Percentiles rank a stretch among this genome's conserved stretches.
Evolutionary conservation across 768 basidiomycete species (phyloP).

Genomic region (Kwoniella sp.): DNA sequence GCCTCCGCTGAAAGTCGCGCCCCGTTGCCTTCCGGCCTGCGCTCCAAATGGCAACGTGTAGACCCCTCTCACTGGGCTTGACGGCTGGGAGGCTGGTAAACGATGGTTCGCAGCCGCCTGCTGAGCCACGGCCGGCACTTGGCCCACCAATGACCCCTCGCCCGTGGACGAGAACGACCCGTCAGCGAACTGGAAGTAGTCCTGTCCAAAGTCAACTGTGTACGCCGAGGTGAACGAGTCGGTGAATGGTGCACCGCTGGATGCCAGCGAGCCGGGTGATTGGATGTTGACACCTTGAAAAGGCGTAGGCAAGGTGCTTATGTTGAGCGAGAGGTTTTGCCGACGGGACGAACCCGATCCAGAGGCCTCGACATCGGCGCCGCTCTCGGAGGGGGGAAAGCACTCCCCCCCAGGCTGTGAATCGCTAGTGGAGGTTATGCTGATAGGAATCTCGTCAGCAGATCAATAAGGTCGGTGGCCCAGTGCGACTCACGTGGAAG

Average conservation of each 20-base stretch:
- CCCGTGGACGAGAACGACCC: slow-evolving; percentile 23
- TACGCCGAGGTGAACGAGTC: slow-evolving; percentile 26
- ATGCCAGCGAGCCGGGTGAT: slow-evolving; percentile 29
- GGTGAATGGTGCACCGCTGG: slow-evolving; percentile 32
- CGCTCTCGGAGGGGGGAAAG: slow-evolving; percentile 32
- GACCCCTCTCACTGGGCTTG: slow-evolving; percentile 35
- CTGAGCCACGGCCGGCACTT: slow-evolving; percentile 4
- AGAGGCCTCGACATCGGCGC: slow-evolving; percentile 24
- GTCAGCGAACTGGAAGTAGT: slow-evolving; percentile 39
- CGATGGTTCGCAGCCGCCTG: slow-evolving; percentile 25
- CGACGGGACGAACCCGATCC: slow-evolving; percentile 32
- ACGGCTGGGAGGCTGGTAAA: slow-evolving; percentile 44
- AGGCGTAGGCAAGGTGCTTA: slow-evolving; percentile 19
- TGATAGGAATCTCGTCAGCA: not conserved
- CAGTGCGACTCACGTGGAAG: slow-evolving; percentile 34
- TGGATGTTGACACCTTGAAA: slow-evolving; percentile 16
- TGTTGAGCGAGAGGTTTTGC: slow-evolving; percentile 36
- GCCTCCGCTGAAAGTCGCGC: slow-evolving; percentile 44
- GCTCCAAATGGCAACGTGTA: slow-evolving; percentile 29
- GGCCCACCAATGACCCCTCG: slow-evolving; percentile 13
- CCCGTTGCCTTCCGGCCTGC: slow-evolving; percentile 38
- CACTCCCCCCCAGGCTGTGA: slow-evolving; percentile 39
- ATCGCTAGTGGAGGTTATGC: slow-evolving; percentile 33
- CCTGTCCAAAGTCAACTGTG: slow-evolving; percentile 23
- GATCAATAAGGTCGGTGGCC: not conserved